Percentiles rank a stretch among this genome's conserved stretches.
phyloP scores from a whole-genome alignment of 2,329 filamentous ascomycete species.

The Trichoderma sp. region DNA sequence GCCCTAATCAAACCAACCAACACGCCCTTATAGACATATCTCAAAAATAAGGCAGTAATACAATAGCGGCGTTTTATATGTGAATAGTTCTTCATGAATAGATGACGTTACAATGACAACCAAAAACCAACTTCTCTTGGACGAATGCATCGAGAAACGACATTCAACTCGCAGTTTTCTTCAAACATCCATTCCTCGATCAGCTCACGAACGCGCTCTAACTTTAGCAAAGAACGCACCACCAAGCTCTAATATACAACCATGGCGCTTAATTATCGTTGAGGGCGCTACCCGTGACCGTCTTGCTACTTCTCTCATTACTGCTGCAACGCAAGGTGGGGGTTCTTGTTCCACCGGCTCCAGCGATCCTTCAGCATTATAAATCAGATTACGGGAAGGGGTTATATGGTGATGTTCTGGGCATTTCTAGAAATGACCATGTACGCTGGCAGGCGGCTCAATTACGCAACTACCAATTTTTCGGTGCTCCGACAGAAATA shows the following conservation, averaged over 20 bases:
- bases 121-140: not conserved
- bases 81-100: not conserved
- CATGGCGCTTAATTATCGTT: conserved; percentile 13
- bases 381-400: conserved; percentile 22
- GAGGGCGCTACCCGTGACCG: conserved; percentile 5
- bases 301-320: not conserved
- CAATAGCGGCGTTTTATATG: not conserved
- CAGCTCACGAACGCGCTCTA: not conserved
- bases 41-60: not conserved
- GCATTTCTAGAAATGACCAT: conserved; percentile 18
- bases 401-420: conserved; percentile 21
- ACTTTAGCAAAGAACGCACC: conserved; percentile 10
- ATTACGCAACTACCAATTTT: conserved; percentile 23
- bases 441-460: conserved; percentile 14
- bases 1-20: too few relatives aligned
- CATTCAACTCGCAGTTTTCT: not conserved
- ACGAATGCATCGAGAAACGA: not conserved
- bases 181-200: not conserved
- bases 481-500: conserved; percentile 21
- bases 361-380: conserved; percentile 7
- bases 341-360: not conserved
- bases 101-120: not conserved
- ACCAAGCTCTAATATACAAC: conserved; percentile 17
- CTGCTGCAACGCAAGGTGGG: not conserved
- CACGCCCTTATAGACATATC: not conserved